Conservation (phyloP, 176 grass and related monocot species). For the Oryza punctata region DNA sequence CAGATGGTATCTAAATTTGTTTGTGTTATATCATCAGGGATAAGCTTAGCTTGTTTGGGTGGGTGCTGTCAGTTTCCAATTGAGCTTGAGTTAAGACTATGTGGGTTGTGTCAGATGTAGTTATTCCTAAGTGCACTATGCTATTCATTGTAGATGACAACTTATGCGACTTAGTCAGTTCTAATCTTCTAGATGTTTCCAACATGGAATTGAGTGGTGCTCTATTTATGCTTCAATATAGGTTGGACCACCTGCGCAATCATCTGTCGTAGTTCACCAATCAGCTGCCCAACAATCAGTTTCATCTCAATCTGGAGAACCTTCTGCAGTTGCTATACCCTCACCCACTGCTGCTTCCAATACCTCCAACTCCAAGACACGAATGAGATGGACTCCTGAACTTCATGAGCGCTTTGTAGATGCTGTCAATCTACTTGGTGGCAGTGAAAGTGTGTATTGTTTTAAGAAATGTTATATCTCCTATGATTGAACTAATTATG, state of each 20-base stretch:
- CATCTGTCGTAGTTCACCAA: slow-evolving; percentile 41
- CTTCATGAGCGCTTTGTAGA: slow-evolving; percentile 96
- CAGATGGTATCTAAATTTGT: neutral
- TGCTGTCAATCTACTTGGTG: slow-evolving; percentile 91
- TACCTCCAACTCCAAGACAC: slow-evolving; percentile 68
- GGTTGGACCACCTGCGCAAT: slow-evolving; percentile 49
- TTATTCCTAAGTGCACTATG: neutral
- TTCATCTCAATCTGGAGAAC: slow-evolving; percentile 59
- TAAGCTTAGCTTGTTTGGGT: neutral
- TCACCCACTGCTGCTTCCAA: slow-evolving; percentile 50
- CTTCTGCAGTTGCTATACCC: slow-evolving; percentile 44
- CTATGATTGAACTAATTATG: neutral
- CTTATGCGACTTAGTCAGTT: slow-evolving; percentile 5
- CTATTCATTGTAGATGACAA: neutral
- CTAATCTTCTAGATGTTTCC: neutral
- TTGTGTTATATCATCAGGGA: neutral
- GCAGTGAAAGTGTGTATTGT: slow-evolving; percentile 86
- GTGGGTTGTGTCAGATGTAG: slow-evolving; percentile 26
- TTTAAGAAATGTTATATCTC: neutral
- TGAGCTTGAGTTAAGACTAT: slow-evolving; percentile 21
- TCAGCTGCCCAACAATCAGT: slow-evolving; percentile 52
- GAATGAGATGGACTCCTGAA: slow-evolving; percentile 98
- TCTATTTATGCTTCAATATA: slow-evolving; percentile 42
- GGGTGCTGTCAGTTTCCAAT: neutral
- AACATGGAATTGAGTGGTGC: neutral